Evolutionary conservation across 495 filamentous ascomycete species (phyloP).

Genomic region (Stereocaulon alpinum): DNA sequence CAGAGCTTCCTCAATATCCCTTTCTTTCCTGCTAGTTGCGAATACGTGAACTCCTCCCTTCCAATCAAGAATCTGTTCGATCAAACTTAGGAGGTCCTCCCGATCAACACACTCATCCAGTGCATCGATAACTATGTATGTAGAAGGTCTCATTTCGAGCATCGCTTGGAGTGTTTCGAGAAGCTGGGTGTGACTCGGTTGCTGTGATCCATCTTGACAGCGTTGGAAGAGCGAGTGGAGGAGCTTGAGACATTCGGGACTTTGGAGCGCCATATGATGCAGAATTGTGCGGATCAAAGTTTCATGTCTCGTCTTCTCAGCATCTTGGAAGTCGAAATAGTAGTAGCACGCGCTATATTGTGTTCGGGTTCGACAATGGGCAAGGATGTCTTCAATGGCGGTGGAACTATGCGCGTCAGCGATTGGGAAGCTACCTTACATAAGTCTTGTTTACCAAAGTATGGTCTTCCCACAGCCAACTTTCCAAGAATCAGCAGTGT

Average conservation of each 20-base stretch:
- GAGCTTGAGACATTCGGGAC: neutral
- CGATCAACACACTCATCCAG: neutral
- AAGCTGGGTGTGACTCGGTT: neutral
- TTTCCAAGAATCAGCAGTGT: too few relatives aligned
- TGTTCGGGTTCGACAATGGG: neutral
- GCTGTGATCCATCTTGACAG: neutral
- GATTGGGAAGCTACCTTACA: too few relatives aligned
- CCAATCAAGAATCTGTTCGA: neutral
- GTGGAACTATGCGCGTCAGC: neutral
- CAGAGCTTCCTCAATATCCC: neutral
- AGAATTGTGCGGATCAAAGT: neutral
- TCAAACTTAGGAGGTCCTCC: neutral
- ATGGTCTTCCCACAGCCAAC: neutral
- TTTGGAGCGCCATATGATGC: neutral
- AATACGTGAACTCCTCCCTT: neutral
- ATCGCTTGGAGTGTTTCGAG: neutral
- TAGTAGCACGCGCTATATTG: neutral
- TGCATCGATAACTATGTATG: neutral
- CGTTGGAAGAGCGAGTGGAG: neutral
- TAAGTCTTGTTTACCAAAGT: too few relatives aligned
- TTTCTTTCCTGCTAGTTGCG: neutral
- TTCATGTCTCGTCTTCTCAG: neutral
- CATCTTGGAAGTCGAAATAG: neutral
- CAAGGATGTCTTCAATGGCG: neutral
- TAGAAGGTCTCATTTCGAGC: neutral